Percentiles rank a stretch among this genome's conserved stretches.
Conservation (phyloP, 257 asterid genomes). For the Jacaranda copaia region DNA sequence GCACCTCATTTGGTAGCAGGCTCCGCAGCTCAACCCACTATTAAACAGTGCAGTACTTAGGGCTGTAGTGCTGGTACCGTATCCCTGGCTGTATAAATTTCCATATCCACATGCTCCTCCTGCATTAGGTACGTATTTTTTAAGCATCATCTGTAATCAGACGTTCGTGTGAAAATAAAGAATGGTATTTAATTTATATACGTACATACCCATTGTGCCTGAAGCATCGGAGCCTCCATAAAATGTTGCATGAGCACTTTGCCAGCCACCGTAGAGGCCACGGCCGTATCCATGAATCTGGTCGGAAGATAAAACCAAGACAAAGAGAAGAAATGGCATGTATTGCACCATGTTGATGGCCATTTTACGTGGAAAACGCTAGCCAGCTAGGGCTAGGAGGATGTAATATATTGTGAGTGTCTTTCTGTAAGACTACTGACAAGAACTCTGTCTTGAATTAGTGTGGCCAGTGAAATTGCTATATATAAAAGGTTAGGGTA, state of each 20-base stretch:
- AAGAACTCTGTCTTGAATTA: not conserved
- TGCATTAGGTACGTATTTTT: constrained; percentile 7
- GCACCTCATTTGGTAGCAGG: constrained; percentile 59
- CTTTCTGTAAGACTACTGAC: not conserved
- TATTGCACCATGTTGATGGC: constrained; percentile 14
- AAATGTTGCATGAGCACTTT: constrained; percentile 67
- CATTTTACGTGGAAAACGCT: constrained; percentile 26
- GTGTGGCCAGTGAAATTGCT: constrained; percentile 33
- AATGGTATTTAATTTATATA: no score
- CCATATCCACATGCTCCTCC: constrained; percentile 80
- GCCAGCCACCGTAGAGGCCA: constrained; percentile 44
- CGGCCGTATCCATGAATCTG: constrained; percentile 12
- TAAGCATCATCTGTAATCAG: not conserved
- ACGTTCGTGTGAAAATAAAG: no score
- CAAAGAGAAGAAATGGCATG: constrained; percentile 2
- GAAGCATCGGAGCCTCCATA: constrained; percentile 72
- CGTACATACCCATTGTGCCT: constrained; percentile 64
- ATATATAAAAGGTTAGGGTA: constrained; percentile 39
- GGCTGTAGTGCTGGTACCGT: constrained; percentile 66
- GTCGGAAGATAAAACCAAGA: constrained; percentile 29
- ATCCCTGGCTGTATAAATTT: constrained; percentile 61
- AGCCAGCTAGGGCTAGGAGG: not conserved
- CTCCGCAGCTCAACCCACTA: constrained; percentile 63
- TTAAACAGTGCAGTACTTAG: constrained; percentile 56
- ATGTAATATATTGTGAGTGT: not conserved